Percentiles rank a stretch among this genome's conserved stretches.
Evolutionary conservation across 805 yeast species (phyloP).

Genomic region (Myxozyma sirexii): DNA sequence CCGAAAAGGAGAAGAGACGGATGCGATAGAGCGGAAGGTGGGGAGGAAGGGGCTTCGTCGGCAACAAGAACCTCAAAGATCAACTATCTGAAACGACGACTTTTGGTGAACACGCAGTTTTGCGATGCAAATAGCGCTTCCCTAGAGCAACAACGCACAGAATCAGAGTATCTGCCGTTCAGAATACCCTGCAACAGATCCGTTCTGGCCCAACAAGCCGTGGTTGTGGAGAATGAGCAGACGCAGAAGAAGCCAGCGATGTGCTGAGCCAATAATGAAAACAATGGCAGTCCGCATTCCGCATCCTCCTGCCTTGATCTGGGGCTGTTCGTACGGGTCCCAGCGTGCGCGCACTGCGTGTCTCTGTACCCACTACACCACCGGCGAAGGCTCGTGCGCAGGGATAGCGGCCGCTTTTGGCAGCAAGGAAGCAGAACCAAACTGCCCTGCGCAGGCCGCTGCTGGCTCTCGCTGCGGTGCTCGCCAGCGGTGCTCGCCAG

Average conservation of each 20-base stretch:
- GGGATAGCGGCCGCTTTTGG: conserved; percentile 20
- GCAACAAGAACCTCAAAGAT: too few relatives aligned
- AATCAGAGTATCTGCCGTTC: too few relatives aligned
- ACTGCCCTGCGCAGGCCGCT: too few relatives aligned
- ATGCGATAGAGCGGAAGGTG: neutral
- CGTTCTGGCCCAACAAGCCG: too few relatives aligned
- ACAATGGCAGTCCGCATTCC: conserved; percentile 10
- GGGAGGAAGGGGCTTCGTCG: neutral
- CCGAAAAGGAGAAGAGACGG: neutral
- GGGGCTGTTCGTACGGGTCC: neutral
- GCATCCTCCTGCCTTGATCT: neutral
- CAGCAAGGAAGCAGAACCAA: neutral
- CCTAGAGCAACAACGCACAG: too few relatives aligned
- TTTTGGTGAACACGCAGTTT: neutral
- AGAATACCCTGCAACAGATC: too few relatives aligned
- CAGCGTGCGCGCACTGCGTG: neutral
- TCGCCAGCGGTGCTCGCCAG: too few relatives aligned
- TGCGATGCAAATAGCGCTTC: too few relatives aligned
- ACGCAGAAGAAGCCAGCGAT: neutral
- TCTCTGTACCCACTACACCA: neutral
- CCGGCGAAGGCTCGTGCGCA: conserved; percentile 8
- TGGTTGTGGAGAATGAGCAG: neutral
- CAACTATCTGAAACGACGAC: neutral
- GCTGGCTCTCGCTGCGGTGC: too few relatives aligned
- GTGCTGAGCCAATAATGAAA: neutral